Evolutionary conservation across 306 rosid species (phyloP).

Genomic region (Trifolium repens): DNA sequence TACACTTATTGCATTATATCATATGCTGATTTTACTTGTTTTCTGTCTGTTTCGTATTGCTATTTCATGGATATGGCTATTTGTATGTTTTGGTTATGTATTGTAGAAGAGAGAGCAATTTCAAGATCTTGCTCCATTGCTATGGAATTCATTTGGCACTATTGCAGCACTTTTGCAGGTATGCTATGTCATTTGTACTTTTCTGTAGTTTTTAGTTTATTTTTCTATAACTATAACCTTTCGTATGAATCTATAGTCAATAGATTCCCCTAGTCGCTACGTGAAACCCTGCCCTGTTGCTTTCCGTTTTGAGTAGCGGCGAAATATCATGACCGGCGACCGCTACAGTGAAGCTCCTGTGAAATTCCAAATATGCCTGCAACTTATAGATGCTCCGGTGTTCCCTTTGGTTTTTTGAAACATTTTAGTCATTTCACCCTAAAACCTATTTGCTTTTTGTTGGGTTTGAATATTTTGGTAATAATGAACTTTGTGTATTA

Average conservation of each 20-base stretch:
- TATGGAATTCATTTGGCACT: constrained; percentile 98
- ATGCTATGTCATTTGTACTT: constrained; percentile 35
- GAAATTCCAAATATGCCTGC: neutral
- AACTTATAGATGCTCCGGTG: neutral
- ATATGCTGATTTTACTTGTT: constrained; percentile 51
- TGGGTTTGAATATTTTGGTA: neutral
- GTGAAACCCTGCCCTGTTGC: neutral
- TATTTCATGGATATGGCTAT: constrained; percentile 41
- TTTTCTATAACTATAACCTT: constrained; percentile 15
- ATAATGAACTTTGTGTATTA: neutral
- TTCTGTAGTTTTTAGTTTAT: constrained; percentile 30
- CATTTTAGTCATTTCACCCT: neutral
- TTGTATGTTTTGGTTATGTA: constrained; percentile 30
- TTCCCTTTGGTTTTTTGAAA: neutral
- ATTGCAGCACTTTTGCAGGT: constrained; percentile 88
- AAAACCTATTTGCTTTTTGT: neutral
- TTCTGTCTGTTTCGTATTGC: constrained; percentile 48
- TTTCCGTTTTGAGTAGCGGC: neutral
- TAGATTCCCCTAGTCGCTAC: neutral
- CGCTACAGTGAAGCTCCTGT: neutral
- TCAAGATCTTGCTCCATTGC: constrained; percentile 93
- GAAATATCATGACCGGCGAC: neutral
- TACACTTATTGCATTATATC: constrained; percentile 28
- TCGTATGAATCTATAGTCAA: constrained; percentile 6
- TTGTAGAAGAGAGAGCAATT: constrained; percentile 90